Percentiles rank a stretch among this genome's conserved stretches.
phyloP scores from a whole-genome alignment of 2,329 filamentous ascomycete genomes.

The Zymoseptoria crescenta region DNA sequence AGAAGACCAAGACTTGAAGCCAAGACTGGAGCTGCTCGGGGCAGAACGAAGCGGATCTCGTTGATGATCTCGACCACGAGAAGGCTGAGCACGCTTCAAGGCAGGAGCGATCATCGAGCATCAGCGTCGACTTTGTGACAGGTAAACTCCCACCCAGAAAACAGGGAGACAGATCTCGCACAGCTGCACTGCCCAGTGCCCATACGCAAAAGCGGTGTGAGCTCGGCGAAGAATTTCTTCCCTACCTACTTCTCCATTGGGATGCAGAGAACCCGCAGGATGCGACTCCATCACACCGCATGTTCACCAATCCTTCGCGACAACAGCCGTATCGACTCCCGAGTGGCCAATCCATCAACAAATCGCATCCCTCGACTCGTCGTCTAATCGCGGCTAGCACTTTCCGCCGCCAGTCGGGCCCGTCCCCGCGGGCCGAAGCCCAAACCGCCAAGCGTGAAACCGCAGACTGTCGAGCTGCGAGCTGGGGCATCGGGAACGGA shows the following conservation, averaged over 20 bases:
- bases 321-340: neutral
- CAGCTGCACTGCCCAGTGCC: neutral
- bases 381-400: neutral
- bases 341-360: neutral
- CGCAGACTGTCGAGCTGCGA: neutral
- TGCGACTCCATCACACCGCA: neutral
- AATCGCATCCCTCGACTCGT: neutral
- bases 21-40: neutral
- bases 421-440: neutral
- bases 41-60: neutral
- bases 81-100: neutral
- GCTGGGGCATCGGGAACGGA: neutral
- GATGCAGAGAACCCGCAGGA: neutral
- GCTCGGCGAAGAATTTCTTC: neutral
- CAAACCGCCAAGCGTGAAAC: neutral
- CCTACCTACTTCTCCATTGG: neutral
- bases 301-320: neutral
- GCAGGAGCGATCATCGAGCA: neutral
- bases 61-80: neutral
- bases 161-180: neutral
- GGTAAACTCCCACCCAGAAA: neutral
- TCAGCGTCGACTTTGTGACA: neutral
- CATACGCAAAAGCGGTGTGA: neutral
- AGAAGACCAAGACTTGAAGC: neutral
- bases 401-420: neutral